Percentiles rank a stretch among this genome's conserved stretches.
These are phyloP conservation scores for Letharia lupina DNA, from an alignment of 495 filamentous ascomycete species.

Conservation along the genomic window DNA sequence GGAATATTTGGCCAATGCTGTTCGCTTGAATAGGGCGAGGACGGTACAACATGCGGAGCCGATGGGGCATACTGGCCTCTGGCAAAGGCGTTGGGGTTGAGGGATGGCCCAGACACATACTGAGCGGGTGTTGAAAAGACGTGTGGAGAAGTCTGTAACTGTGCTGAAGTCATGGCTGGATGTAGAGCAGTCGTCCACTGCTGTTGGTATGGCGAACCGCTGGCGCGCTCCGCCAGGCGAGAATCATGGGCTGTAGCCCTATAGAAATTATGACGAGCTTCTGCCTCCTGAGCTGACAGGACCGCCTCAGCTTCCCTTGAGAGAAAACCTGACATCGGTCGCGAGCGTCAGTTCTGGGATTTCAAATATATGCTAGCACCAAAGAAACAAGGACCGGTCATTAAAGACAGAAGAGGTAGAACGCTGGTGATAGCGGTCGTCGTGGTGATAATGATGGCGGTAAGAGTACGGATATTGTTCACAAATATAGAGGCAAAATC, in stretches of 20 bases:
- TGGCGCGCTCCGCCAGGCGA: slow-evolving; percentile 1
- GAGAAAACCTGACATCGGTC: slow-evolving; percentile 25
- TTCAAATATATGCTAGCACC: neutral
- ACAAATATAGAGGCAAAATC: neutral
- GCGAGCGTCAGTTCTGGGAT: neutral
- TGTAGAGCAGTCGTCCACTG: slow-evolving; percentile 9
- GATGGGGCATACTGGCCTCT: slow-evolving; percentile 9
- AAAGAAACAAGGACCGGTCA: neutral
- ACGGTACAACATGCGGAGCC: slow-evolving; percentile 18
- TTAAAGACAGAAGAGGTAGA: neutral
- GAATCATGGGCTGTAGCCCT: slow-evolving; percentile 22
- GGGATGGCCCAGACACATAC: slow-evolving; percentile 13
- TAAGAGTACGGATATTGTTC: neutral
- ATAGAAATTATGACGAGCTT: slow-evolving; percentile 26
- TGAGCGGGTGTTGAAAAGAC: slow-evolving; percentile 14
- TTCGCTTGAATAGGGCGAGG: slow-evolving; percentile 19
- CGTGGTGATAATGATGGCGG: neutral
- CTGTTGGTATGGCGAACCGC: slow-evolving; percentile 16
- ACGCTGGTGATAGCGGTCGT: neutral
- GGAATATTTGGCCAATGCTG: slow-evolving; percentile 15
- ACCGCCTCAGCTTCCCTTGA: slow-evolving; percentile 29
- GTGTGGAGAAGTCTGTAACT: slow-evolving; percentile 6
- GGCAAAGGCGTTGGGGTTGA: slow-evolving; percentile 5
- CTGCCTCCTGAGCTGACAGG: slow-evolving; percentile 27
- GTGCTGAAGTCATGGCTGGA: slow-evolving; percentile 10